phyloP scores from a whole-genome alignment of 805 yeast genomes.

The Candida nanaspora region DNA sequence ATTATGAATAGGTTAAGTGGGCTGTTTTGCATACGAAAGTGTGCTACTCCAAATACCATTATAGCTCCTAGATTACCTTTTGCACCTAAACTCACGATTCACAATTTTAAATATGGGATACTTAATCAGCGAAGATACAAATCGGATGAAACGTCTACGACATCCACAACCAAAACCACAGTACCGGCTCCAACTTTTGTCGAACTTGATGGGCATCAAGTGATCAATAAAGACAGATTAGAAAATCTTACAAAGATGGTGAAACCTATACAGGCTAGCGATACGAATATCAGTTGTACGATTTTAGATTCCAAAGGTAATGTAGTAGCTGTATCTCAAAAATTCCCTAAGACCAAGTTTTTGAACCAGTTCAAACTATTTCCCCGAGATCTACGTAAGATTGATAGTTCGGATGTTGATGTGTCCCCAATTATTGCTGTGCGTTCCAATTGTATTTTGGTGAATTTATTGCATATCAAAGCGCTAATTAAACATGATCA shows the following conservation, averaged over 20 bases:
- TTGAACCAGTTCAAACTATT: constrained; percentile 64
- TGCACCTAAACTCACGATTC: no score
- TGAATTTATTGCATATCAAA: constrained; percentile 80
- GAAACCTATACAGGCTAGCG: constrained; percentile 40
- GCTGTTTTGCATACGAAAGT: no score
- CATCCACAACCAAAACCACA: no score
- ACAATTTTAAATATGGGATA: no score
- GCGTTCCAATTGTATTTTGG: constrained; percentile 66
- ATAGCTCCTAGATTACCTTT: no score
- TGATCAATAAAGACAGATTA: neutral
- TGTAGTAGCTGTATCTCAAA: constrained; percentile 61
- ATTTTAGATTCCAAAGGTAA: constrained; percentile 67
- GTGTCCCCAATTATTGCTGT: constrained; percentile 87
- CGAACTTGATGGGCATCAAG: no score
- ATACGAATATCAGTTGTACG: constrained; percentile 66
- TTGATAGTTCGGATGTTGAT: constrained; percentile 67
- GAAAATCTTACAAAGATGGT: constrained; percentile 15
- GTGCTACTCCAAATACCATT: no score
- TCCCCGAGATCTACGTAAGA: constrained; percentile 82
- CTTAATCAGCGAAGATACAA: no score
- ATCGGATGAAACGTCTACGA: no score
- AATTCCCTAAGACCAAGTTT: constrained; percentile 66
- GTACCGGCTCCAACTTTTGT: no score
- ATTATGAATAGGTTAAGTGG: no score
- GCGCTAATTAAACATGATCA: constrained; percentile 78